phyloP scores from a whole-genome alignment of 805 yeast species.

The Candida maesae region DNA sequence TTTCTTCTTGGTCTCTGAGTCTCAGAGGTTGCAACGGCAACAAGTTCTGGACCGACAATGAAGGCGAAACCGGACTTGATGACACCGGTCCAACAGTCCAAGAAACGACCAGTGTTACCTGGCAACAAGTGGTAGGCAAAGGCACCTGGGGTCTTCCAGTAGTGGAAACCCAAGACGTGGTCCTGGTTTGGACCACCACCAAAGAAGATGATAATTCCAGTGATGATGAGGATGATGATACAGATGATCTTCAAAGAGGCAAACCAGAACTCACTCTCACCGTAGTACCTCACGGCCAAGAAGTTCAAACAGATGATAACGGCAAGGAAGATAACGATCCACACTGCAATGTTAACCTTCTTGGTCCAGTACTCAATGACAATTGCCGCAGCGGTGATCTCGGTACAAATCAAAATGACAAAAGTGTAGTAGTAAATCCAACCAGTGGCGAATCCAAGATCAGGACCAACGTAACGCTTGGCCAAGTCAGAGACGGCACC shows the following conservation, averaged over 20 bases:
- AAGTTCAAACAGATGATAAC: slow-evolving; percentile 45
- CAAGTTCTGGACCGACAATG: slow-evolving; percentile 60
- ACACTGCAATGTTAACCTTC: slow-evolving; percentile 55
- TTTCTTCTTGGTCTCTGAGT: slow-evolving; percentile 54
- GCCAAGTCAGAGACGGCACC: slow-evolving; percentile 60
- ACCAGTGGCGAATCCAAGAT: slow-evolving; percentile 28
- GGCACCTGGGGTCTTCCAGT: slow-evolving; percentile 60
- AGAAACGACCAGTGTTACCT: slow-evolving; percentile 59
- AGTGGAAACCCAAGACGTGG: slow-evolving; percentile 62
- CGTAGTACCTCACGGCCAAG: slow-evolving; percentile 56
- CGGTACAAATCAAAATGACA: slow-evolving; percentile 32
- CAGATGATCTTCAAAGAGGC: slow-evolving; percentile 54
- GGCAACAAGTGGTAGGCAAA: slow-evolving; percentile 43
- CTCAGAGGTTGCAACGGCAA: slow-evolving; percentile 57
- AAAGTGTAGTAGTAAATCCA: slow-evolving; percentile 28
- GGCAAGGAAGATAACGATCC: slow-evolving; percentile 54
- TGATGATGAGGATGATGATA: slow-evolving; percentile 56
- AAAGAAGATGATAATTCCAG: slow-evolving; percentile 54
- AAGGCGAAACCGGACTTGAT: slow-evolving; percentile 65
- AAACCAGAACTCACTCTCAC: slow-evolving; percentile 65
- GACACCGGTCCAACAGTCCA: slow-evolving; percentile 60
- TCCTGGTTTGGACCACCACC: slow-evolving; percentile 58
- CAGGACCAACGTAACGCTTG: slow-evolving; percentile 44
- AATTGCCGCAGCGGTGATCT: slow-evolving; percentile 59
- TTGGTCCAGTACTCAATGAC: slow-evolving; percentile 50